Evolutionary conservation across 805 yeast genomes (phyloP), one percentile per base, ranked within the genome.

Genomic region (Nakazawaea wyomingensis): DNA sequence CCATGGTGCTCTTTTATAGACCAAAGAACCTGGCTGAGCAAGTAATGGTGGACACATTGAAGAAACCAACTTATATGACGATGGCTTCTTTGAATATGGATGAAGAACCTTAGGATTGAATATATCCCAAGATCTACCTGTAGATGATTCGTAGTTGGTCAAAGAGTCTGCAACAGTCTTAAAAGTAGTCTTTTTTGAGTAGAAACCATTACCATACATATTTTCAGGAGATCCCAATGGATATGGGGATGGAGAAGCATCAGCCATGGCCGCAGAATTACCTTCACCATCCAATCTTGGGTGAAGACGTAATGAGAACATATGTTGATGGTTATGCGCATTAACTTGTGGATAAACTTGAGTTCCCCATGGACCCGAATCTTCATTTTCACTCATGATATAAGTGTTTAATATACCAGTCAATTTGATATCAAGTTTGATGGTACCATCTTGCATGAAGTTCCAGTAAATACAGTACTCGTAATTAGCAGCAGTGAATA

Each of bases 301-400:
- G 59, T 85, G 85, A 51, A 85, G 60, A 70, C 95, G 76, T 52
- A 85, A 69, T 16, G 87, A 75, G 63, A 85, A 85, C 66, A 85
- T 65, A 66, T 85, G 93, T 72, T 85, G 95, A 66, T 85, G 95
- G 64, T 85, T 84, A 67, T 85, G 91, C 33, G 95, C 95, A 56
- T 82, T 82, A 44, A 81, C 86, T 51, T 77, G 75, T 46, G 93
- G 93, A 61, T 83, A 84, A 41, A 85, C 91, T 53, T 72, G 70
- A 26, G 91, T 82, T 46, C 91, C 95, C 82, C 85, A 85, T 54
- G 86, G 87, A 18, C 82, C 83, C 50, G 74, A 58, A 34, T 71
- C 77, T 62, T 84, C 93, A 52, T 70, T 82, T 46, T 78, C 82
- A 45, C 68, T 78, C 49, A 82, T 68, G 45, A 76, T 61, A 59